Percentiles rank a stretch among this genome's conserved stretches.
phyloP scores from a whole-genome alignment of 225 moss, liverwort and hornwort genomes.

The Pseudisothecium myosuroides region DNA sequence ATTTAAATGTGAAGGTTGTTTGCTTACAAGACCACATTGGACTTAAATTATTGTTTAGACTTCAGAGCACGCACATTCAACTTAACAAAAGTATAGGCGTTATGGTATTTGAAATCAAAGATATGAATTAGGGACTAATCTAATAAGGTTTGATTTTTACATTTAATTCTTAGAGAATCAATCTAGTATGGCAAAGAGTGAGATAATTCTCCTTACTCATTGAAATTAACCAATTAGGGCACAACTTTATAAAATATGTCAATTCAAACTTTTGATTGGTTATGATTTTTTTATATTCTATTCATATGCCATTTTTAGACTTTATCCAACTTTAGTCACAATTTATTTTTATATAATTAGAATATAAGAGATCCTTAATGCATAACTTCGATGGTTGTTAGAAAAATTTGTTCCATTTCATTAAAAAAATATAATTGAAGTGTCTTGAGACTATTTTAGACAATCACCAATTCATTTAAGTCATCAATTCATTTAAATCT shows the following conservation, averaged over 20 bases:
- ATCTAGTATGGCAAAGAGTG: too few relatives aligned
- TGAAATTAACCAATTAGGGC: neutral
- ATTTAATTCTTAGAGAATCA: neutral
- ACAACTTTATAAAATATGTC: neutral
- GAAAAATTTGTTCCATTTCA: too few relatives aligned
- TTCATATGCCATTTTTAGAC: neutral
- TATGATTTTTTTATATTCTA: neutral
- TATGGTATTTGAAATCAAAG: too few relatives aligned
- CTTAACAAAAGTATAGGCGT: neutral
- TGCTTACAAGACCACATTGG: neutral
- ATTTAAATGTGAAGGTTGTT: fast-evolving
- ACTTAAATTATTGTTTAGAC: too few relatives aligned
- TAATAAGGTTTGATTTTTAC: neutral
- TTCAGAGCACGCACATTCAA: too few relatives aligned
- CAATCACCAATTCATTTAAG: neutral
- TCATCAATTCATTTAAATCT: neutral
- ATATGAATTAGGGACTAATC: neutral
- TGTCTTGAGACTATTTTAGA: neutral
- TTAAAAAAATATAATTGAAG: neutral
- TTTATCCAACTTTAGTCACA: neutral
- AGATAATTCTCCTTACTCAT: neutral
- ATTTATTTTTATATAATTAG: neutral
- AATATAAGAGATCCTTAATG: neutral
- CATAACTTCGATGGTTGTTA: neutral
- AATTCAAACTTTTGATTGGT: neutral